These are phyloP conservation scores for Fusarium lateritium DNA, from an alignment of 2,329 filamentous ascomycete genomes.

Conservation along the genomic window DNA sequence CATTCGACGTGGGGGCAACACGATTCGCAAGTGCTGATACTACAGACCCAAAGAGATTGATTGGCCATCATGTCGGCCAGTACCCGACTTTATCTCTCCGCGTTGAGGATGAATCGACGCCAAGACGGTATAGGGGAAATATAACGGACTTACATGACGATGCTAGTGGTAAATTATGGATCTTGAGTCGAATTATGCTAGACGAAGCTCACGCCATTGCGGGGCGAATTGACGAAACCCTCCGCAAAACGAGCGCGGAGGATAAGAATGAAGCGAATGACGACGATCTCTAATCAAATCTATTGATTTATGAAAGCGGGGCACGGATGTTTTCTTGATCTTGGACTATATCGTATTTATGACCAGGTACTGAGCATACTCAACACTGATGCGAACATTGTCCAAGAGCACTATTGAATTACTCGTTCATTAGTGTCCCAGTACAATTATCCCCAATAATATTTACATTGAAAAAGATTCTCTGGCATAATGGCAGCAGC, in stretches of 20 bases:
- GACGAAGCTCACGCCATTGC: neutral
- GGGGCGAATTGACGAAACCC: neutral
- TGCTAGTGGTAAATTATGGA: neutral
- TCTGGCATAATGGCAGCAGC: neutral
- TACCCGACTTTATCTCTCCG: neutral
- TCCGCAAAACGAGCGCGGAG: no score
- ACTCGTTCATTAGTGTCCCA: neutral
- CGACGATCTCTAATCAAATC: no score
- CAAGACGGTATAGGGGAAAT: neutral
- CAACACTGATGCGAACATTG: no score
- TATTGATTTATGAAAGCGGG: no score
- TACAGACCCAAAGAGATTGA: neutral
- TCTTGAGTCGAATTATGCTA: neutral
- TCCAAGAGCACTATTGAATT: neutral
- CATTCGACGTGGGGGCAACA: neutral
- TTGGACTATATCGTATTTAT: no score
- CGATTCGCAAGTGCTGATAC: neutral
- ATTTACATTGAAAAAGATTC: no score
- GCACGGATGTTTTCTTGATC: no score
- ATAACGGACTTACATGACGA: neutral
- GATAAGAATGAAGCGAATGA: no score
- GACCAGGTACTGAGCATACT: no score
- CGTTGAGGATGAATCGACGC: neutral
- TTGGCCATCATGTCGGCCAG: neutral
- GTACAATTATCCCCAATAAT: neutral